phyloP scores from a whole-genome alignment of 805 yeast species.

The Hanseniaspora taiwanica region DNA sequence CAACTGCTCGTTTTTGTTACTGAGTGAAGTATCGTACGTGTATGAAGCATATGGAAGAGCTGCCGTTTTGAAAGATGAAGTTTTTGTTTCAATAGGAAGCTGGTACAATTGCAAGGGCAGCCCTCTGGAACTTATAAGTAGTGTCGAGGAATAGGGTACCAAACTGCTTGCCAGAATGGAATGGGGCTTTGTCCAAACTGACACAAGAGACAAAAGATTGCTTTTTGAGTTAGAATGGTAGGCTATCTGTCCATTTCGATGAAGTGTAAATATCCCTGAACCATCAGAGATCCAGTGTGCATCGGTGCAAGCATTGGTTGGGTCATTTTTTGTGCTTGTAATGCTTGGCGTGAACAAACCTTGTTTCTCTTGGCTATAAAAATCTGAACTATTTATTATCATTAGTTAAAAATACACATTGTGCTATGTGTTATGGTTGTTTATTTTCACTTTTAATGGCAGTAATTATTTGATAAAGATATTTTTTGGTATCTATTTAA shows the following conservation, averaged over 20 bases:
- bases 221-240: too few species aligned
- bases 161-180: slow-evolving; percentile 21
- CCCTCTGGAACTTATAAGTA: neutral
- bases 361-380: too few species aligned
- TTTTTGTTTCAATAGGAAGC: neutral
- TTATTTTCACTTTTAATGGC: too few species aligned
- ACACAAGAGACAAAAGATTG: too few species aligned
- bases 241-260: too few species aligned
- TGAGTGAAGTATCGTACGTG: neutral
- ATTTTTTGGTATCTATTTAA: too few species aligned
- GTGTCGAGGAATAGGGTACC: neutral
- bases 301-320: slow-evolving; percentile 16
- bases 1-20: neutral
- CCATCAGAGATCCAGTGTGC: slow-evolving; percentile 29
- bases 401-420: too few species aligned
- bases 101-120: neutral
- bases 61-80: too few species aligned
- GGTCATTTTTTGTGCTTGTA: neutral
- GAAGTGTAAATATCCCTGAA: slow-evolving; percentile 23
- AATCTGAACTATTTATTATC: too few species aligned
- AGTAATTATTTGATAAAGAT: too few species aligned
- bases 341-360: too few species aligned
- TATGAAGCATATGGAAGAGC: neutral
- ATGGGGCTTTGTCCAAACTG: slow-evolving; percentile 17
- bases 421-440: too few species aligned